These are phyloP conservation scores for Rutstroemia sp. DNA, from an alignment of 2,329 filamentous ascomycete species.

Conservation along the genomic window DNA sequence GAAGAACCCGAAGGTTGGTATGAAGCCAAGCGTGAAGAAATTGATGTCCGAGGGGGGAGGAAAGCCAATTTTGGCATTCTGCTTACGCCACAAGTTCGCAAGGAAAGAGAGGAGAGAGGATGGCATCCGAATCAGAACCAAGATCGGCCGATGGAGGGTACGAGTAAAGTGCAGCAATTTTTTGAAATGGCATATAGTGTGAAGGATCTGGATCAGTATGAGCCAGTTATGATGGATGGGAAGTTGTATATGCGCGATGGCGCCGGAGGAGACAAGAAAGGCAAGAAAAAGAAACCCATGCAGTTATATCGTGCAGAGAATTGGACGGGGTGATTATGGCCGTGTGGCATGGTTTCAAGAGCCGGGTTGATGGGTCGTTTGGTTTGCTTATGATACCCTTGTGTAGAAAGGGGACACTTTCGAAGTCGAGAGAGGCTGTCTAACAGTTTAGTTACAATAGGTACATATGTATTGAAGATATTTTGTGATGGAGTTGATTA, in stretches of 20 bases:
- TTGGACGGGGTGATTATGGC: neutral
- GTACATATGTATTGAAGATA: too few species aligned
- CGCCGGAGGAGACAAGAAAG: neutral
- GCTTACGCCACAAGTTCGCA: slow-evolving; percentile 13
- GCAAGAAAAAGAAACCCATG: neutral
- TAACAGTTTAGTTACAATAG: neutral
- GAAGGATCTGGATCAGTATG: neutral
- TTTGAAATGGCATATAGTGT: neutral
- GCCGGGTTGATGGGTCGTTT: neutral
- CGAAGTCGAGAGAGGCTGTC: neutral
- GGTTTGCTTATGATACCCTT: neutral
- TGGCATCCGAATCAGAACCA: slow-evolving; percentile 21
- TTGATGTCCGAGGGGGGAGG: slow-evolving; percentile 38
- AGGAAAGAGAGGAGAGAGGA: slow-evolving; percentile 15
- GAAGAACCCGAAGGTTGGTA: slow-evolving; percentile 40
- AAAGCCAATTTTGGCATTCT: slow-evolving; percentile 42
- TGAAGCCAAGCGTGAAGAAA: slow-evolving; percentile 41
- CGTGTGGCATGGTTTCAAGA: too few species aligned
- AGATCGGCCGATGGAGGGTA: neutral
- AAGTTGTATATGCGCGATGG: neutral
- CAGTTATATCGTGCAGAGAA: neutral
- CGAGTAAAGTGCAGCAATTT: neutral
- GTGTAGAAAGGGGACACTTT: neutral
- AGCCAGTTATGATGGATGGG: neutral
- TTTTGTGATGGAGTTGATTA: too few species aligned